Base-by-base conservation (phyloP, 768 basidiomycete genomes). In the Amanita jacksonii region DNA sequence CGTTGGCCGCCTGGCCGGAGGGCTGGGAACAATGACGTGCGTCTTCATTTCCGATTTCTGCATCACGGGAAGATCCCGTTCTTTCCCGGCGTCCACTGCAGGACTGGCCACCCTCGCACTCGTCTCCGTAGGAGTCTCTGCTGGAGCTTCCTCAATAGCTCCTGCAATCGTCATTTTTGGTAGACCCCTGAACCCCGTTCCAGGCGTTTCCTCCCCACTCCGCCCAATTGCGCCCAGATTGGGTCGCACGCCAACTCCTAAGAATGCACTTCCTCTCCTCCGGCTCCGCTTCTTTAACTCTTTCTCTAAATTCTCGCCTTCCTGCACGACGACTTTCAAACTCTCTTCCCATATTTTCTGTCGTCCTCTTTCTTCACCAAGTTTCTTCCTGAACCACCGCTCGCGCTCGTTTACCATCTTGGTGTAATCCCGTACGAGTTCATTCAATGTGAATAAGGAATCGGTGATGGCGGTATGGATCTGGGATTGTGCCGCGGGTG, bases 291-390 rank as follows among this genome's bases (percentile, higher is more conserved):
- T 68, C 48, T 77, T 70, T 45, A 98, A 68, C 61, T 94, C 89
- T 46, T 65, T 64, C 65, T 98, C 93, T 16, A 93, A 70, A 8
- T 68, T 72, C 54, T 89, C 88, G 12, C 91, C 90, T 58, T 94
- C 88, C 45, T 73, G 70, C 1, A 92, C 91, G 6, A 93, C 90
- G 1, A 78, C 76, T 43, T 82, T 78, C 55, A 97, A 61, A 58
- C 86, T 93, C 63, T 90, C 83, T 62, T 94, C 92, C 93, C 93
- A 97, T 20, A 91, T 67, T 8, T 57, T 65, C 54, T 80, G 78
- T 19, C 79, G 68, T 51, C 72, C 67, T 38, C 71, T 67, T 56
- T 90, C 85, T 19, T 74, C 72, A 50, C 72, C 72, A 8, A 91
- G 64, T 52, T 78, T 74, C 23, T 68, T 62, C 45, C 69, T 71